Evolutionary conservation across 2,329 filamentous ascomycete genomes (phyloP).

Genomic region (Aspergillus fijiensis): DNA sequence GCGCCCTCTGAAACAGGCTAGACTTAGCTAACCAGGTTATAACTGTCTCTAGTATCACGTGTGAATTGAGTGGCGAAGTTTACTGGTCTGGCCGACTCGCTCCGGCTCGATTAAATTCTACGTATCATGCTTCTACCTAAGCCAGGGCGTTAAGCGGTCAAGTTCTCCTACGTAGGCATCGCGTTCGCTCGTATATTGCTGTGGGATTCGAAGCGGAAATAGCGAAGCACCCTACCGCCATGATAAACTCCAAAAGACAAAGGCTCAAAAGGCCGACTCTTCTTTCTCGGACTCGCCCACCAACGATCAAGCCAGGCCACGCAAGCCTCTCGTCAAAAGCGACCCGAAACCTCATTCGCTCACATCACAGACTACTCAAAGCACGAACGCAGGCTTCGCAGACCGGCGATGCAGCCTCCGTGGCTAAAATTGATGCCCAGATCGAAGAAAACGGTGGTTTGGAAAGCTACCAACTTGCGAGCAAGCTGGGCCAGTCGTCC

Average conservation of each 20-base stretch:
- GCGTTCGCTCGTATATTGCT: no score
- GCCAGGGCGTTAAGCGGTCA: no score
- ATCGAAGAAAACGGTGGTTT: slow-evolving; percentile 60
- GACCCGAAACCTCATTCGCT: slow-evolving; percentile 58
- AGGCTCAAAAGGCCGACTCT: slow-evolving; percentile 36
- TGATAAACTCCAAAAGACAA: slow-evolving; percentile 33
- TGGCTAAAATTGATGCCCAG: slow-evolving; percentile 46
- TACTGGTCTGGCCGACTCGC: background rate
- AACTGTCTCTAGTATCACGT: background rate
- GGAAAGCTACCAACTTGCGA: slow-evolving; percentile 61
- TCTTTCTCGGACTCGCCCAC: slow-evolving; percentile 49
- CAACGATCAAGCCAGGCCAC: slow-evolving; percentile 37
- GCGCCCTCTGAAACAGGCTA: slow-evolving; percentile 5
- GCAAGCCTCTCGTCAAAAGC: slow-evolving; percentile 55
- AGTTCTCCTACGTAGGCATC: no score
- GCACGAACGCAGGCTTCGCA: slow-evolving; percentile 52
- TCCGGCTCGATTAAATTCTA: background rate
- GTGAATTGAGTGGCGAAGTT: background rate
- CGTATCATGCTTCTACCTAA: background rate
- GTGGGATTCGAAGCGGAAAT: background rate
- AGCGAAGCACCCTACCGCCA: background rate
- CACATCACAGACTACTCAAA: slow-evolving; percentile 62
- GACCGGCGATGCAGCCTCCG: slow-evolving; percentile 44
- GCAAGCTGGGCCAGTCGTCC: slow-evolving; percentile 60
- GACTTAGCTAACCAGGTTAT: background rate